Percentiles rank a stretch among this genome's conserved stretches.
These are phyloP conservation scores for Cercophora sp. DNA, from an alignment of 495 filamentous ascomycete genomes.

Conservation along the genomic window DNA sequence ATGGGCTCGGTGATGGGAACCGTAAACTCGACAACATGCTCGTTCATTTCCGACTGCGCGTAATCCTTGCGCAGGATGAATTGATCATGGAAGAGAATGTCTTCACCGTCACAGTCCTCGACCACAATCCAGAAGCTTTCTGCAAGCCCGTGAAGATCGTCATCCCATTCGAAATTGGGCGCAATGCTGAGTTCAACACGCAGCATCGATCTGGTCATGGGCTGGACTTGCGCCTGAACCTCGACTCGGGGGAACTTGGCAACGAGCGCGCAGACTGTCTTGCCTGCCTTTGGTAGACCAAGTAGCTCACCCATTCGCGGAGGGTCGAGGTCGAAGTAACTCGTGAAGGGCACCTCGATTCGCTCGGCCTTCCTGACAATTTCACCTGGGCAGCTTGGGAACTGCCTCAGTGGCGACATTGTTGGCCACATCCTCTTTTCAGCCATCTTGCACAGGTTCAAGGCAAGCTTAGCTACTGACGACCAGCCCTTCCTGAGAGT, in stretches of 20 bases:
- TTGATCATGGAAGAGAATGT: constrained; percentile 92
- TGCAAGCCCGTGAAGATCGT: constrained; percentile 75
- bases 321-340: constrained; percentile 92
- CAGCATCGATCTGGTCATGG: constrained; percentile 94
- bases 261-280: constrained; percentile 77
- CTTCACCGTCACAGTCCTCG: constrained; percentile 95
- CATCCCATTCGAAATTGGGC: constrained; percentile 96
- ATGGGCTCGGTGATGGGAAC: constrained; percentile 95
- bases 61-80: constrained; percentile 91
- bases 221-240: constrained; percentile 86
- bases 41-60: constrained; percentile 72
- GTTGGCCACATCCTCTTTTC: constrained; percentile 99
- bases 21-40: constrained; percentile 96
- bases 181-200: constrained; percentile 88
- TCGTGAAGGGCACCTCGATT: constrained; percentile 90
- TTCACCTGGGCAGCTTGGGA: constrained; percentile 74
- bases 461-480: constrained; percentile 83
- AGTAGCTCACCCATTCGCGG: constrained; percentile 96
- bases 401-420: constrained; percentile 93
- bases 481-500: constrained; percentile 95
- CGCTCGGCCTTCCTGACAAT: constrained; percentile 88
- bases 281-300: constrained; percentile 85
- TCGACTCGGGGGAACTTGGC: constrained; percentile 91
- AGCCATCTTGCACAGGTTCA: constrained; percentile 98
- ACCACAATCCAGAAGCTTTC: constrained; percentile 97